Conservation (phyloP, 2,329 filamentous ascomycete species). For the Fusarium pseudoanthophilum region DNA sequence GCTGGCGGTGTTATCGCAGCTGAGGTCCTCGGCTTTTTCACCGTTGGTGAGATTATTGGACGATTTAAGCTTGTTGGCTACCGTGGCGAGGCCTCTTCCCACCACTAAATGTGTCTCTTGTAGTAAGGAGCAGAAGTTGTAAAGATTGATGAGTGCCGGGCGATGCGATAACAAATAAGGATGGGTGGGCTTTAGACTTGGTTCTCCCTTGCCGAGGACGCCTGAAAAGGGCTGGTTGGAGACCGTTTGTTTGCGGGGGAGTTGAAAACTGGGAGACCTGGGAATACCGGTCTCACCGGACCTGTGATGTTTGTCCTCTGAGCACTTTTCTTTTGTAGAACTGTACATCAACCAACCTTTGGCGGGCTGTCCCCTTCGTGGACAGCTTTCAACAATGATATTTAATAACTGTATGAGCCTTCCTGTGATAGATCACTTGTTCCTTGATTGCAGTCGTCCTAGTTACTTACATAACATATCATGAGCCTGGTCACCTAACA, state of each 20-base stretch:
- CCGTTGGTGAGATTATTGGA: conserved; percentile 95
- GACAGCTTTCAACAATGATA: conserved; percentile 33
- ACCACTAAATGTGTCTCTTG: conserved; percentile 60
- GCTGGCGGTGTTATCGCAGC: conserved; percentile 81
- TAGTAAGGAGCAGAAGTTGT: conserved; percentile 22
- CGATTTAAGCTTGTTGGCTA: conserved; percentile 96
- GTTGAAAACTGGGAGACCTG: conserved; percentile 38
- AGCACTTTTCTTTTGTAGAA: conserved; percentile 49
- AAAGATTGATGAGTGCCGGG: conserved; percentile 25
- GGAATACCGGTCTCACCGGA: conserved; percentile 37
- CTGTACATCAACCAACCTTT: conserved; percentile 47
- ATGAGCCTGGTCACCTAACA: neutral
- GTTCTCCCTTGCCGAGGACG: conserved; percentile 27
- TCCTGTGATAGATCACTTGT: neutral
- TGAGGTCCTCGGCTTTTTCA: conserved; percentile 96
- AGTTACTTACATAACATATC: neutral
- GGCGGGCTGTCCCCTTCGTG: conserved; percentile 26
- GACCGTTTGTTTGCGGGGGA: conserved; percentile 35
- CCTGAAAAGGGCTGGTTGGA: conserved; percentile 40
- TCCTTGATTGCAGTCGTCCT: neutral
- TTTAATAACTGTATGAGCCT: conserved; percentile 6
- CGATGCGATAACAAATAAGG: conserved; percentile 31
- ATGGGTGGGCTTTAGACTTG: conserved; percentile 41
- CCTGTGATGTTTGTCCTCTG: conserved; percentile 42
- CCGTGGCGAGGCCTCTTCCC: conserved; percentile 73